Evolutionary conservation across 257 asterid species (phyloP), one percentile per base, ranked within the genome.

Genomic region (Eucommia ulmoides): DNA sequence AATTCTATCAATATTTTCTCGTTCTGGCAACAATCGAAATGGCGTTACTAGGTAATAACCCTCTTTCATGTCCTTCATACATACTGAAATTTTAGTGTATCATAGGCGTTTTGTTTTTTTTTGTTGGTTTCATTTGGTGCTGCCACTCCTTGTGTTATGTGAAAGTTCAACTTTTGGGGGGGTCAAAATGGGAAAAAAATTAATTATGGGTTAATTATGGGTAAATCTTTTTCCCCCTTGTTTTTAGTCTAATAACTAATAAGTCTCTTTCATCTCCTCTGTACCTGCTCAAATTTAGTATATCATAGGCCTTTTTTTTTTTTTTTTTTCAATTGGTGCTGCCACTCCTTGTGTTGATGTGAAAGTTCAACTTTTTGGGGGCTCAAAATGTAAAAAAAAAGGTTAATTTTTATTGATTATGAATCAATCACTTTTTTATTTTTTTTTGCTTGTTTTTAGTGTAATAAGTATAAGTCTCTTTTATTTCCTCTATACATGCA

Each of bases 241-340:
- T n/a, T n/a, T n/a, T n/a, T n/a, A n/a, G n/a, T n/a, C n/a, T n/a
- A 53, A 54, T 41, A 72, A 84, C 79, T 78, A 71, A 80, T 55
- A 57, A 55, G 55, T 68, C 60, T 41, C 52, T 24, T 60, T 47
- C n/a, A n/a, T n/a, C n/a, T n/a, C n/a, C n/a, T n/a, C 21, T 12
- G 18, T 55, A 51, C 12, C 26, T 24, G 33, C 49, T 21, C 25
- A 46, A 17, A n/a, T n/a, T n/a, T n/a, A n/a, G n/a, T n/a, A n/a
- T n/a, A n/a, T n/a, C n/a, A n/a, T n/a, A n/a, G n/a, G n/a, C n/a
- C n/a, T n/a, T n/a, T n/a, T n/a, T n/a, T n/a, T n/a, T n/a, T n/a
- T n/a, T n/a, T n/a, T n/a, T n/a, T n/a, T 23, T 44, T 56, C 48
- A 60, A 62, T 45, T 61, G 47, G 55, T 50, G 29, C 35, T 57